Base-by-base conservation (phyloP, 495 filamentous ascomycete genomes). In the Aspergillus nanangensis region DNA sequence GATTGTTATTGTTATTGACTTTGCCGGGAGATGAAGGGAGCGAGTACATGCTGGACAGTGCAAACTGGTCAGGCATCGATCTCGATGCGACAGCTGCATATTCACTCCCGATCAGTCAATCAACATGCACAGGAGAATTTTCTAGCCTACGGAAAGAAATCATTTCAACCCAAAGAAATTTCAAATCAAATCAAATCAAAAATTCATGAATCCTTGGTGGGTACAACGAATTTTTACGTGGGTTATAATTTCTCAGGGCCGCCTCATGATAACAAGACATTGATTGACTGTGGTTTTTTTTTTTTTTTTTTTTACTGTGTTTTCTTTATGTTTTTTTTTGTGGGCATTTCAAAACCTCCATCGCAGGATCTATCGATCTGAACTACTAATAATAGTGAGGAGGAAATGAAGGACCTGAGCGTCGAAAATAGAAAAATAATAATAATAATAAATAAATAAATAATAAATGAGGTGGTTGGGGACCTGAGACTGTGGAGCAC, bases 1-100 rank as follows among this genome's bases (percentile, higher is more conserved):
- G n/a, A n/a, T n/a, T n/a, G n/a, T n/a, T n/a, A n/a, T n/a, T n/a
- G n/a, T n/a, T n/a, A n/a, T n/a, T n/a, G 35, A 48, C 36, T 45
- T 33, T 17, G 25, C 36, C 29, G 49, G 41, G 38, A 39, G 48
- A 51, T 21, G 43, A 44, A 39, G 44, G 43, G 18, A 18, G 41
- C 17, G 54, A 27, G 38, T 22, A 35, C 29, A 39, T 47, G 47
- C 47, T 44, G 53, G 45, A 50, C 11, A 11, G 5, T 29, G 54
- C 54, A 57, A 43, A 44, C 33, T 39, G 55, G 51, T 58, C 55
- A 58, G 55, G 55, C 51, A 54, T 51, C 51, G 51, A 58, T 35
- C 22, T 44, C 33, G 39, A 44, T 55, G 36, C 48, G 44, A 48
- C 48, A 51, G 25, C 25, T 29, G 25, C 25, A 29, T 47, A 19